Percentiles rank a stretch among this genome's conserved stretches.
These are phyloP conservation scores for Fusarium goolgardi DNA, from an alignment of 2,329 filamentous ascomycete species.

Conservation along the genomic window DNA sequence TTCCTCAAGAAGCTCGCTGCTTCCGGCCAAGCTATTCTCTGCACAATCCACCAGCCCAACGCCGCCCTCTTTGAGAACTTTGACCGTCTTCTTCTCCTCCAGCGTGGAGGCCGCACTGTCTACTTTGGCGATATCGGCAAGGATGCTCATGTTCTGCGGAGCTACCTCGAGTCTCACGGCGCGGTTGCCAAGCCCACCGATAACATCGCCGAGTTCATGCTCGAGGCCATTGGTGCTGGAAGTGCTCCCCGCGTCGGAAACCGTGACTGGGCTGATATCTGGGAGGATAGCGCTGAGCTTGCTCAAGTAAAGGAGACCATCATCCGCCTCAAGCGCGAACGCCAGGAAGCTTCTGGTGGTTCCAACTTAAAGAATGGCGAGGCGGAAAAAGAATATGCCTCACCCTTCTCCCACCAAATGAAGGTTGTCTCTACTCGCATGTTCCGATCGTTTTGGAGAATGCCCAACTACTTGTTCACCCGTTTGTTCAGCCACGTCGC, in stretches of 20 bases:
- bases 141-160: conserved; percentile 76
- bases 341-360: conserved; percentile 55
- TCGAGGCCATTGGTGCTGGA: conserved; percentile 84
- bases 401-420: conserved; percentile 82
- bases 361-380: conserved; percentile 64
- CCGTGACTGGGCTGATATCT: conserved; percentile 84
- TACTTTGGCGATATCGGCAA: conserved; percentile 88
- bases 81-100: conserved; percentile 81
- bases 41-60: conserved; percentile 92
- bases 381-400: conserved; percentile 82
- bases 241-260: conserved; percentile 77
- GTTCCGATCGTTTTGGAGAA: conserved; percentile 84
- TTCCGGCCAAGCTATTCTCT: conserved; percentile 89
- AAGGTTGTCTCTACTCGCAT: conserved; percentile 78
- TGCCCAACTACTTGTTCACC: conserved; percentile 89
- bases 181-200: conserved; percentile 67
- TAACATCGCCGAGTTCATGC: conserved; percentile 81
- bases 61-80: conserved; percentile 89
- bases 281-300: conserved; percentile 78
- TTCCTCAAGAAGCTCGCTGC: conserved; percentile 80
- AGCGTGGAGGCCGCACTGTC: conserved; percentile 81
- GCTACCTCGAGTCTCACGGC: conserved; percentile 69
- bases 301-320: conserved; percentile 75
- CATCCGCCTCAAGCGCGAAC: conserved; percentile 70
- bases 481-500: conserved; percentile 85